Evolutionary conservation across 148 eudicot genomes (phyloP).

Genomic region (Dysphania ambrosioides): DNA sequence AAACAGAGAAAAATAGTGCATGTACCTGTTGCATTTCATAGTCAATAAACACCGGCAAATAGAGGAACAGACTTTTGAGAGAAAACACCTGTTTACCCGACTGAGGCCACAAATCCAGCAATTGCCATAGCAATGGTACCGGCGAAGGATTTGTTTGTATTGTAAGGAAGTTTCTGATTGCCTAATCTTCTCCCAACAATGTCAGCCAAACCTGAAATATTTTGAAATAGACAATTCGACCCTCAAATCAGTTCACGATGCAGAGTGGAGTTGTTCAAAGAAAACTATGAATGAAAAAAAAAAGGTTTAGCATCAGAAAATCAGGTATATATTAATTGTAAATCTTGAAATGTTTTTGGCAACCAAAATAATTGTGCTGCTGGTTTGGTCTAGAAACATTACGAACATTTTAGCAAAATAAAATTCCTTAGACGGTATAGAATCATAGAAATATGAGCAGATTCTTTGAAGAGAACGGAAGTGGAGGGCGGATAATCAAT

Average conservation of each 20-base stretch:
- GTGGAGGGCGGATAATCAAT: not conserved
- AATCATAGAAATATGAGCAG: too few species aligned
- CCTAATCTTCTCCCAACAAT: slow-evolving; percentile 79
- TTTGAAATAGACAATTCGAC: slow-evolving; percentile 8
- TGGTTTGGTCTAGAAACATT: too few species aligned
- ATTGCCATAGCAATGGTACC: slow-evolving; percentile 77
- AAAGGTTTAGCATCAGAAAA: not conserved
- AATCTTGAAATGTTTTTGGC: too few species aligned
- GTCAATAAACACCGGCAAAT: slow-evolving; percentile 11
- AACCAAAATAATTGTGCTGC: too few species aligned
- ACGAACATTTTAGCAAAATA: too few species aligned
- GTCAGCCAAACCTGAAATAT: slow-evolving; percentile 74
- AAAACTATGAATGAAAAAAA: not conserved
- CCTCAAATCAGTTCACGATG: not conserved
- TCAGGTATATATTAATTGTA: too few species aligned
- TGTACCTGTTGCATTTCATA: slow-evolving; percentile 48
- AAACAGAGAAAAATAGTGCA: slow-evolving; percentile 69
- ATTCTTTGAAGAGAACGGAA: too few species aligned
- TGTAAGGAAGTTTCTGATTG: slow-evolving; percentile 59
- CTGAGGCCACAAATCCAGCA: slow-evolving; percentile 73
- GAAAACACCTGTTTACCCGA: slow-evolving; percentile 44
- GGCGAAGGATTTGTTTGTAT: slow-evolving; percentile 59
- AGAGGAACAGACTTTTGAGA: not conserved
- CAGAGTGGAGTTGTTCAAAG: not conserved
- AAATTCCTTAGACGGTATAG: too few species aligned